Conservation (phyloP, 495 filamentous ascomycete species). For the Penicillium bialowiezense region DNA sequence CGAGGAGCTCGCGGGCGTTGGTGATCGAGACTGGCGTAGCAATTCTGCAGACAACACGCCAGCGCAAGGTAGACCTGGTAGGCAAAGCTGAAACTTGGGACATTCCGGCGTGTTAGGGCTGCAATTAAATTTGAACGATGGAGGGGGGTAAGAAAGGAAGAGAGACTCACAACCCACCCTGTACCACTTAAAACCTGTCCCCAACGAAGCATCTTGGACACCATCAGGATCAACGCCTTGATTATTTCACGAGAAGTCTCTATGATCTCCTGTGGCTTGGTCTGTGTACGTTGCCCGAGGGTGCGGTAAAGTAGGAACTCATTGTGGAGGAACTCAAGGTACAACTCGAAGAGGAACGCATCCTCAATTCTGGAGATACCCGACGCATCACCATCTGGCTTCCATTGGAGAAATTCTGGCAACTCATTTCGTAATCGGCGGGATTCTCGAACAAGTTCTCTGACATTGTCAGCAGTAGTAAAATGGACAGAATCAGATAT, state of each 20-base stretch:
- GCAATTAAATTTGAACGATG: too few species aligned
- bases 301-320: conserved; percentile 53
- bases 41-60: conserved; percentile 57
- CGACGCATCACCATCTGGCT: neutral
- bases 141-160: neutral
- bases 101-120: neutral
- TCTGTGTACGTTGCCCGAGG: conserved; percentile 40
- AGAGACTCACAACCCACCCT: neutral
- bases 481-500: neutral
- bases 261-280: conserved; percentile 41
- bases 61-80: conserved; percentile 49
- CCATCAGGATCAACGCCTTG: conserved; percentile 30
- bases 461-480: neutral
- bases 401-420: conserved; percentile 22
- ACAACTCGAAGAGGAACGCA: conserved; percentile 16
- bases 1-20: neutral
- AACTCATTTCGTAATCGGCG: conserved; percentile 6
- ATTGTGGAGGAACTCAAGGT: conserved; percentile 48
- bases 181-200: neutral
- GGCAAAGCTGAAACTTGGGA: conserved; percentile 8
- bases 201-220: conserved; percentile 3
- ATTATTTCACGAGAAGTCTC: conserved; percentile 48
- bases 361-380: conserved; percentile 3
- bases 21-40: conserved; percentile 22
- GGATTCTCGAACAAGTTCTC: conserved; percentile 12